phyloP scores from a whole-genome alignment of 768 basidiomycete species.

The Boletus sp. region DNA sequence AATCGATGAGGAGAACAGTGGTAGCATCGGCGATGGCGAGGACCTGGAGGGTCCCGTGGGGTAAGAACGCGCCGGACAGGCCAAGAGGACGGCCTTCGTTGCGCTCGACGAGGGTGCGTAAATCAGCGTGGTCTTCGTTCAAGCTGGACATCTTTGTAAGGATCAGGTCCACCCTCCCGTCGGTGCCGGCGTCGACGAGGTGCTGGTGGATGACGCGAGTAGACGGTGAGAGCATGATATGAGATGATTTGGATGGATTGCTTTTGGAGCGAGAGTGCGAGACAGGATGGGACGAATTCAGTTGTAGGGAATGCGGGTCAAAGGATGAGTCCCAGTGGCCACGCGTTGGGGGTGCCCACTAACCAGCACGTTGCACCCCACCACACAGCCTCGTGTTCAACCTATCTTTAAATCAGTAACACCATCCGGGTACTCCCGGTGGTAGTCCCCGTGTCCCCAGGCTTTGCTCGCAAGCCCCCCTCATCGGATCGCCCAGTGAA shows the following conservation, averaged over 20 bases:
- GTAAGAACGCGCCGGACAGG: slow-evolving; percentile 25
- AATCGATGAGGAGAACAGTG: slow-evolving; percentile 27
- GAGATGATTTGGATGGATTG: neutral
- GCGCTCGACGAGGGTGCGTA: slow-evolving; percentile 26
- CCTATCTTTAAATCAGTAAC: neutral
- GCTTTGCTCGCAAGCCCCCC: neutral
- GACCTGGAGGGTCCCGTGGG: slow-evolving; percentile 21
- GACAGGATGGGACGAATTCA: neutral
- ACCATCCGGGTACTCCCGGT: neutral
- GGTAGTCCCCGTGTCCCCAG: too few relatives aligned
- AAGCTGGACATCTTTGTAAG: slow-evolving; percentile 19
- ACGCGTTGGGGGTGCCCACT: neutral
- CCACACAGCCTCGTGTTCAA: neutral
- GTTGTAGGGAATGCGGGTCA: slow-evolving; percentile 3
- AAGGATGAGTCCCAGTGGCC: slow-evolving; percentile 1
- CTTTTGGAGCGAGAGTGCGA: slow-evolving; percentile 3
- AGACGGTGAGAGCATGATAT: slow-evolving; percentile 6
- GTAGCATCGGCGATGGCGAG: slow-evolving; percentile 29
- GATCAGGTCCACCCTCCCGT: slow-evolving; percentile 18
- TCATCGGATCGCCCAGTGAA: too few relatives aligned
- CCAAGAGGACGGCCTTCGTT: slow-evolving; percentile 34
- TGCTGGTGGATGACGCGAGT: slow-evolving; percentile 27
- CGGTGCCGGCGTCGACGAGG: slow-evolving; percentile 24
- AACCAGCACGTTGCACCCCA: neutral
- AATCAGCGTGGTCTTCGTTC: slow-evolving; percentile 19